Conservation (phyloP, 257 asterid species). For the Plantago ovata region DNA sequence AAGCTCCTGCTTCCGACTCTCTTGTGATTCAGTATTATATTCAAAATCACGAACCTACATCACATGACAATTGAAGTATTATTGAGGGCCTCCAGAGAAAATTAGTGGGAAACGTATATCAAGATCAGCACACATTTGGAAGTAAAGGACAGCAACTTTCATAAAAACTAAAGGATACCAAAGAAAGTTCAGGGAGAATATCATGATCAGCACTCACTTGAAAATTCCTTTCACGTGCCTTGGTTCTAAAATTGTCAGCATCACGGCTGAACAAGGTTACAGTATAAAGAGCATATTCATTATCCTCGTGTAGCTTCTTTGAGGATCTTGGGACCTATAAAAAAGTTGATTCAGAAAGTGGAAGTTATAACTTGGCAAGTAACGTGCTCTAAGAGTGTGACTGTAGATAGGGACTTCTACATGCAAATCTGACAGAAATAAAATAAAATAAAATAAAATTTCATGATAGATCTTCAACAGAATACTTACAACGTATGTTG, state of each 20-base stretch:
- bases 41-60: constrained; percentile 79
- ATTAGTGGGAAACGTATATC: background rate
- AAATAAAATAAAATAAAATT: too few relatives aligned
- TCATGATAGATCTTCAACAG: constrained; percentile 12
- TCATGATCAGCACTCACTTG: constrained; percentile 45
- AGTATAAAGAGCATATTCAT: constrained; percentile 75
- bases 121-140: background rate
- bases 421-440: constrained; percentile 9
- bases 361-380: constrained; percentile 19
- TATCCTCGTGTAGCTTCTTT: constrained; percentile 83
- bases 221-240: constrained; percentile 78
- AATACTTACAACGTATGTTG: constrained; percentile 70
- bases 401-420: background rate
- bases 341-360: constrained; percentile 29
- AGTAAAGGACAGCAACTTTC: constrained; percentile 1
- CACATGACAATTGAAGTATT: constrained; percentile 22
- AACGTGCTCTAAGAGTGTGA: background rate
- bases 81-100: constrained; percentile 14
- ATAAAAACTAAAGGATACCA: too few relatives aligned
- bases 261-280: constrained; percentile 81
- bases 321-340: constrained; percentile 94
- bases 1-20: constrained; percentile 63
- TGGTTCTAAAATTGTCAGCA: constrained; percentile 82
- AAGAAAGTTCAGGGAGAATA: constrained; percentile 5
- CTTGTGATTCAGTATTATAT: constrained; percentile 60